Evolutionary conservation across 352 stramenopile species (phyloP).

Genomic region (Plasmopara halstedii): DNA sequence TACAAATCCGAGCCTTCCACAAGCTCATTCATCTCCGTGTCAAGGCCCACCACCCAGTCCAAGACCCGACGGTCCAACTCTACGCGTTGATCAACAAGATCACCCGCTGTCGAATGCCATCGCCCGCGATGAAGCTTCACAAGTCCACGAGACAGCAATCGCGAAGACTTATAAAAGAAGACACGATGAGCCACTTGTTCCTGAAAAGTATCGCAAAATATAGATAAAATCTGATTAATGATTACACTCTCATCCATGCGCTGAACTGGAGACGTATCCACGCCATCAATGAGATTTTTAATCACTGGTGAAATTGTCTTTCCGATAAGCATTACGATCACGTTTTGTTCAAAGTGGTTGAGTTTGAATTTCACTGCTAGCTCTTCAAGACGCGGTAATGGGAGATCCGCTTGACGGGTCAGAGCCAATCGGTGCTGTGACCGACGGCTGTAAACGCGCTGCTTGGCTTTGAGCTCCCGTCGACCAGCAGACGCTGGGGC

Average conservation of each 20-base stretch:
- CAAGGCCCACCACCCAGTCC: conserved; percentile 81
- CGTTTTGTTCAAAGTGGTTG: conserved; percentile 83
- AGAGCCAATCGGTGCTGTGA: conserved; percentile 54
- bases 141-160: conserved; percentile 61
- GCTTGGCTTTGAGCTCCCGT: conserved; percentile 82
- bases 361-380: conserved; percentile 74
- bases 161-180: conserved; percentile 86
- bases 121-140: conserved; percentile 74
- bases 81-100: conserved; percentile 83
- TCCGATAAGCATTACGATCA: conserved; percentile 87
- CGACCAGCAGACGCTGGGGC: conserved; percentile 49
- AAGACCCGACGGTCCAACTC: conserved; percentile 79
- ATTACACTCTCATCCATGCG: conserved; percentile 87
- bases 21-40: conserved; percentile 87
- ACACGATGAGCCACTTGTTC: conserved; percentile 80
- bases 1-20: conserved; percentile 86
- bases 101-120: conserved; percentile 75
- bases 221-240: conserved; percentile 83
- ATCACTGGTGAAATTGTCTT: conserved; percentile 87
- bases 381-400: conserved; percentile 69
- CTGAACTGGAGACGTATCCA: conserved; percentile 78
- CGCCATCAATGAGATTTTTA: conserved; percentile 81
- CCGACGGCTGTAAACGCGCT: conserved; percentile 66
- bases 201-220: conserved; percentile 86
- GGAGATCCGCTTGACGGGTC: conserved; percentile 46